These are phyloP conservation scores for Gloeopeniophorella convolvens DNA, from an alignment of 768 basidiomycete genomes.

Conservation along the genomic window DNA sequence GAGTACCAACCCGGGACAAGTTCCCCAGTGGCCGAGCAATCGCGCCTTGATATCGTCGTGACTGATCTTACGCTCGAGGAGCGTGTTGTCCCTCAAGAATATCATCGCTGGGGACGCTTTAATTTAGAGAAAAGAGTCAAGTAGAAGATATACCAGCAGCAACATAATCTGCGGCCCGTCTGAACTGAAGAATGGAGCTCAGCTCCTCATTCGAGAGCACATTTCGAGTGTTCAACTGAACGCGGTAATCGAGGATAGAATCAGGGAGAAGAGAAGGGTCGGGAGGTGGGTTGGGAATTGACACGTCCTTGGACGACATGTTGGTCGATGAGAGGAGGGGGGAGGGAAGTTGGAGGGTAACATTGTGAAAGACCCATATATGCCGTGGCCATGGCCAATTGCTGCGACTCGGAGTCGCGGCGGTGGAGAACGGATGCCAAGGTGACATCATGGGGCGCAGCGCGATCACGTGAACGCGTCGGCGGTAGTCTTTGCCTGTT, in stretches of 20 bases:
- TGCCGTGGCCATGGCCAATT: no score
- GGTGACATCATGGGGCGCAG: no score
- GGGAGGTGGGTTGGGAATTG: constrained; percentile 61
- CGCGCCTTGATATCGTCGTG: constrained; percentile 74
- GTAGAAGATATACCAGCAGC: constrained; percentile 47
- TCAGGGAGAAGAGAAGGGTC: constrained; percentile 64
- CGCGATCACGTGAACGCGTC: no score
- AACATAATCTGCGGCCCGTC: constrained; percentile 62
- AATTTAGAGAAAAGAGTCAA: not conserved
- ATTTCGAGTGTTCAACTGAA: constrained; percentile 41
- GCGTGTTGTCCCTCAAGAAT: constrained; percentile 67
- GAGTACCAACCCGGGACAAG: constrained; percentile 71
- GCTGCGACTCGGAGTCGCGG: no score
- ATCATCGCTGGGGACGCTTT: constrained; percentile 59
- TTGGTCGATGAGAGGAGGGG: constrained; percentile 4
- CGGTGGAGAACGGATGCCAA: no score
- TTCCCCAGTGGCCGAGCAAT: constrained; percentile 81
- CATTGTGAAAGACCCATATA: not conserved
- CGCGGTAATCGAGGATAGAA: constrained; percentile 41
- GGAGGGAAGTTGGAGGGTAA: constrained; percentile 1
- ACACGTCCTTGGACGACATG: constrained; percentile 56
- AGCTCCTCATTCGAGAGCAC: constrained; percentile 48
- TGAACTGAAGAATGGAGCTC: constrained; percentile 44
- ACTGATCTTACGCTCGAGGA: constrained; percentile 53
- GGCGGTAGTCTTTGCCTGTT: no score